Base-by-base conservation (phyloP, 495 filamentous ascomycete genomes). In the Bathelium albidoporum region DNA sequence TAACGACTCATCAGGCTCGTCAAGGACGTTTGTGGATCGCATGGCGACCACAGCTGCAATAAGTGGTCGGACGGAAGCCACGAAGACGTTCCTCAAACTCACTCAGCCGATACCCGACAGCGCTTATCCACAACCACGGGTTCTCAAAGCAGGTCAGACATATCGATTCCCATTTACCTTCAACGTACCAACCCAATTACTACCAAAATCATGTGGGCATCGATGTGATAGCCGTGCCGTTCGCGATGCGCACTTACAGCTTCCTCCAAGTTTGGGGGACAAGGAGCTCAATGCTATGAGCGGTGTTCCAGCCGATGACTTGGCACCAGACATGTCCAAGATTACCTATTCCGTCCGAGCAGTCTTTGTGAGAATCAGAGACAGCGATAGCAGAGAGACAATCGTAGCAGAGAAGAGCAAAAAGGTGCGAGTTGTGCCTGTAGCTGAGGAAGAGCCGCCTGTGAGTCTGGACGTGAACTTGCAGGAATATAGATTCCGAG, bases 111-210 rank as follows among this genome's bases (percentile, higher is more conserved):
- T 93, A 16, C 77, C 84, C 39, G 81, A 87, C 12, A 73, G 81
- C 1, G 75, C 78, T 1, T 89, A 92, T 66, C 92, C 92, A 0
- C 78, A 82, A 14, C 84, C 88, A 20, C 77, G 88, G 9, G 76
- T 91, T 24, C 73, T 91, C 14, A 83, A 89, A 72, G 79, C 83
- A 1, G 89, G 85, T 2, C 77, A 76, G 59, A 81, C 77, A 29
- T 90, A 92, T 72, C 84, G 73, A 16, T 85, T 95, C 60, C 89
- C 90, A 1, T 98, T 97, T 76, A 85, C 84, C 64, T 98, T 98
- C 69, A 87, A 90, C 41, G 83, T 97, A 14, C 94, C 95, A 0
- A 80, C 83, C 32, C 83, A 84, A 12, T 79, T 97, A 44, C 80
- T 85, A 31, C 78, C 81, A 10, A 74, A 76, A 63, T 71, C 81